A percentile compares a stretch with the other conserved stretches of the same genome.
Conservation (phyloP, 306 rosid genomes). For the Sphenostylis stenocarpa region DNA sequence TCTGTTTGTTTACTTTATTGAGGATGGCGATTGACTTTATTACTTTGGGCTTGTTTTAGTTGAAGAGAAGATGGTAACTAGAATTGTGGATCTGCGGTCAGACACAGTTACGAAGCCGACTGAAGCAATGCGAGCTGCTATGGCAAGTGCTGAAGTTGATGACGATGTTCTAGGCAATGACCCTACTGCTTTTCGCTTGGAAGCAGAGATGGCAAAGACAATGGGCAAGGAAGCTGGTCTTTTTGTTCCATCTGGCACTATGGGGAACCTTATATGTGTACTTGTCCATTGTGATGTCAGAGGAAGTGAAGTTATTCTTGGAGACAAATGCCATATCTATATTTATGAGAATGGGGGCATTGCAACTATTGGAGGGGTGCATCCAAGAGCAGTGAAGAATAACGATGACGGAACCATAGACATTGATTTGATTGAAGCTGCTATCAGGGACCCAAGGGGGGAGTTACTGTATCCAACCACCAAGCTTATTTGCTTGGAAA, state of each 20-base stretch:
- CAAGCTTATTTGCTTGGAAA: constrained; percentile 91
- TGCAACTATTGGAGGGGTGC: constrained; percentile 89
- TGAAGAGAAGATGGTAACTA: constrained; percentile 61
- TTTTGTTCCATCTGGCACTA: constrained; percentile 93
- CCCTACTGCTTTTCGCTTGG: constrained; percentile 71
- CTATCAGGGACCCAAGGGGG: constrained; percentile 71
- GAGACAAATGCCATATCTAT: constrained; percentile 73
- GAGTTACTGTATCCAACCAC: constrained; percentile 75
- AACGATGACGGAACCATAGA: constrained; percentile 90
- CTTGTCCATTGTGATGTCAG: constrained; percentile 83
- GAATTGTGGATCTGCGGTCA: constrained; percentile 80
- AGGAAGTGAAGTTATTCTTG: constrained; percentile 94
- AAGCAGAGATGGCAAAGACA: constrained; percentile 70
- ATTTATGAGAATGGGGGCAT: constrained; percentile 91
- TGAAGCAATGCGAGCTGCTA: constrained; percentile 76
- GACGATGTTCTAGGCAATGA: constrained; percentile 75
- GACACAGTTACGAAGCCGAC: constrained; percentile 93
- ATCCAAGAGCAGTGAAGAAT: constrained; percentile 69
- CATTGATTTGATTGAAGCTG: constrained; percentile 66
- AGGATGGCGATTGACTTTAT: constrained; percentile 11
- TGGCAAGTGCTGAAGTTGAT: constrained; percentile 89
- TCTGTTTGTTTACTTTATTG: neutral
- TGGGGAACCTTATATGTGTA: constrained; percentile 92
- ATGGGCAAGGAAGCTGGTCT: constrained; percentile 88
- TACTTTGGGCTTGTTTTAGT: constrained; percentile 13